Conservation (phyloP, 2,329 filamentous ascomycete genomes). For the Arthroderma sp. region DNA sequence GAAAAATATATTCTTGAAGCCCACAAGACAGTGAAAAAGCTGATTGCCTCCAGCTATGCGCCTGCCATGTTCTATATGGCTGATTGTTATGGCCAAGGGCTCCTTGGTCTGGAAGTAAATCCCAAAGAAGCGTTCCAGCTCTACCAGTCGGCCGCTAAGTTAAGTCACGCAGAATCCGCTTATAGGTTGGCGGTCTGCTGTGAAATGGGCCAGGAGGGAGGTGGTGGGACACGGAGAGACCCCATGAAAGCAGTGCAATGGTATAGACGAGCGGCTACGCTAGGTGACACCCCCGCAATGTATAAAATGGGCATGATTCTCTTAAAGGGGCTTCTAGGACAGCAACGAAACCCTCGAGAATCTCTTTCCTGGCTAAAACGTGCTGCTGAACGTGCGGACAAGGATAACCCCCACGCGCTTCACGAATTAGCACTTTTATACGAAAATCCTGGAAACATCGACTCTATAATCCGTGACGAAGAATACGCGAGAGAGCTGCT, state of each 20-base stretch:
- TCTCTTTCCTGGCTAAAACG: slow-evolving; percentile 86
- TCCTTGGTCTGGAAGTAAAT: slow-evolving; percentile 65
- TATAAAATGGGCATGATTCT: slow-evolving; percentile 97
- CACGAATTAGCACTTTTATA: slow-evolving; percentile 66
- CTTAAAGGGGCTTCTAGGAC: slow-evolving; percentile 84
- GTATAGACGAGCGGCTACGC: slow-evolving; percentile 84
- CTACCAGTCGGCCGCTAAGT: slow-evolving; percentile 87
- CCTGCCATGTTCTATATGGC: slow-evolving; percentile 92
- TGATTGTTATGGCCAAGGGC: slow-evolving; percentile 73
- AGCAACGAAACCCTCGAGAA: slow-evolving; percentile 68
- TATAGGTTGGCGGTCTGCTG: slow-evolving; percentile 96
- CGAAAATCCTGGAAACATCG: slow-evolving; percentile 45
- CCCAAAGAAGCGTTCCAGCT: slow-evolving; percentile 85
- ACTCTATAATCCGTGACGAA: slow-evolving; percentile 69
- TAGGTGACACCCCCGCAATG: slow-evolving; percentile 89
- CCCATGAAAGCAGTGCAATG: slow-evolving; percentile 91
- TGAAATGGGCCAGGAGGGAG: slow-evolving; percentile 88
- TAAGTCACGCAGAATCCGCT: slow-evolving; percentile 71
- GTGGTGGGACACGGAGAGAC: slow-evolving; percentile 82
- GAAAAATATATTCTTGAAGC: slow-evolving; percentile 78
- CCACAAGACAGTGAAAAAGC: slow-evolving; percentile 82
- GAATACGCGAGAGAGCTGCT: slow-evolving; percentile 70
- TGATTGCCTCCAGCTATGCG: slow-evolving; percentile 56
- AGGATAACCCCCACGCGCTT: slow-evolving; percentile 84
- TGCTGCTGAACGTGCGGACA: slow-evolving; percentile 74